phyloP scores from a whole-genome alignment of 768 basidiomycete genomes.

The Calvatia gigantea region DNA sequence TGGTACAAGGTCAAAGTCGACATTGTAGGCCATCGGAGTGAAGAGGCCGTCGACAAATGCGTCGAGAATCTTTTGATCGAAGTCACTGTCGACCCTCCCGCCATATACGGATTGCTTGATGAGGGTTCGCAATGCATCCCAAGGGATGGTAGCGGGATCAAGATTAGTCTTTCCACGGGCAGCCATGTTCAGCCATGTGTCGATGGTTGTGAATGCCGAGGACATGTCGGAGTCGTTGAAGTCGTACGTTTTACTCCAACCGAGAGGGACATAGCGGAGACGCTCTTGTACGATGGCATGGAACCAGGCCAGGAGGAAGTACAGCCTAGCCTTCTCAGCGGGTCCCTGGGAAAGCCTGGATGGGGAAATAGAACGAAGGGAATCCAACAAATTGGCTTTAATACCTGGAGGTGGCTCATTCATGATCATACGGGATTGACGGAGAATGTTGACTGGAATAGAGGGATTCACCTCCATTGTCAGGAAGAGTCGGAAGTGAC shows the following conservation, averaged over 20 bases:
- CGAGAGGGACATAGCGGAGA: constrained; percentile 90
- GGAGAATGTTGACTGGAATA: constrained; percentile 94
- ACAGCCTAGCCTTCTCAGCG: constrained; percentile 86
- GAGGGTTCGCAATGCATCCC: constrained; percentile 90
- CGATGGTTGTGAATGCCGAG: constrained; percentile 88
- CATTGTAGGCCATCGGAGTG: constrained; percentile 84
- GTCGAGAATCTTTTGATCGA: constrained; percentile 90
- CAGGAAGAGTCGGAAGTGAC: constrained; percentile 93
- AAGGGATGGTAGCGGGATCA: constrained; percentile 88
- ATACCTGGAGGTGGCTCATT: constrained; percentile 98
- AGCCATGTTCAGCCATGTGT: constrained; percentile 77
- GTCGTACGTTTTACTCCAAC: constrained; percentile 96
- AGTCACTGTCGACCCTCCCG: constrained; percentile 90
- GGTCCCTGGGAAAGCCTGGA: constrained; percentile 80
- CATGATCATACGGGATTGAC: constrained; percentile 96
- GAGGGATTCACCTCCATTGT: constrained; percentile 97
- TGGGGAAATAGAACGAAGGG: constrained; percentile 68
- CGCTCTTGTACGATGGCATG: constrained; percentile 98
- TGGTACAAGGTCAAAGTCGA: constrained; percentile 87
- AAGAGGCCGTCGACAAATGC: constrained; percentile 92
- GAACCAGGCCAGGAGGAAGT: constrained; percentile 99
- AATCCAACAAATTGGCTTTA: constrained; percentile 94
- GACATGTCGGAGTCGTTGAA: constrained; percentile 99
- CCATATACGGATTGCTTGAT: constrained; percentile 97
- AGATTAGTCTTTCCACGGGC: constrained; percentile 91